These are phyloP conservation scores for Vigna nakashimae DNA, from an alignment of 306 rosid genomes.

Conservation along the genomic window DNA sequence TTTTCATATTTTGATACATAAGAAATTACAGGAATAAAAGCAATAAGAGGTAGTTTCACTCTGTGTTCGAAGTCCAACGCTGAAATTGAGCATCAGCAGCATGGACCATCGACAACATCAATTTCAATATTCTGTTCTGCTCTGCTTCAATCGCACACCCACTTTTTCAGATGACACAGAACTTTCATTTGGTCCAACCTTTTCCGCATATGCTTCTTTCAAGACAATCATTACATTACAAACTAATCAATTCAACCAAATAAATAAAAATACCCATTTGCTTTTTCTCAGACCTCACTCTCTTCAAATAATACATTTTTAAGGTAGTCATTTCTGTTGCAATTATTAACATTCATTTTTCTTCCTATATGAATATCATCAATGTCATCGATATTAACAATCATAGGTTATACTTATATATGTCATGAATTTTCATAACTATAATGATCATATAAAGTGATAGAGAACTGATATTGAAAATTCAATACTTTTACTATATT, in stretches of 20 bases:
- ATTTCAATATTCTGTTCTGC: constrained; percentile 28
- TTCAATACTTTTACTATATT: too few relatives aligned
- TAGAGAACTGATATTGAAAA: too few relatives aligned
- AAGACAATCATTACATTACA: constrained; percentile 31
- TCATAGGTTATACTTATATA: too few relatives aligned
- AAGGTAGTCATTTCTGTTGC: background rate
- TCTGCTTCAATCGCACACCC: constrained; percentile 23
- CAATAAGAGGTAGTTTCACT: background rate
- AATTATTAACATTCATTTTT: background rate
- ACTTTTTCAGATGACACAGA: constrained; percentile 40
- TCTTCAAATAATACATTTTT: background rate
- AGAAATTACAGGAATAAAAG: background rate
- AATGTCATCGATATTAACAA: too few relatives aligned
- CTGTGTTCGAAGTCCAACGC: background rate
- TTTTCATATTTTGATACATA: background rate
- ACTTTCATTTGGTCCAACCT: constrained; percentile 47
- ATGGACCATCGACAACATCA: constrained; percentile 39
- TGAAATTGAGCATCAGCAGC: background rate
- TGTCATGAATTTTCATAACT: too few relatives aligned
- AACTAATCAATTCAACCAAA: background rate
- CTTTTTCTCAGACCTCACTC: background rate
- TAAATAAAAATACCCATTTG: background rate
- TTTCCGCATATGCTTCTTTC: constrained; percentile 28
- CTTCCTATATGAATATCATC: too few relatives aligned
- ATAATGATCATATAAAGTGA: too few relatives aligned